These are phyloP conservation scores for Gossypium gossypioides DNA, from an alignment of 441 rosid genomes.

Conservation along the genomic window DNA sequence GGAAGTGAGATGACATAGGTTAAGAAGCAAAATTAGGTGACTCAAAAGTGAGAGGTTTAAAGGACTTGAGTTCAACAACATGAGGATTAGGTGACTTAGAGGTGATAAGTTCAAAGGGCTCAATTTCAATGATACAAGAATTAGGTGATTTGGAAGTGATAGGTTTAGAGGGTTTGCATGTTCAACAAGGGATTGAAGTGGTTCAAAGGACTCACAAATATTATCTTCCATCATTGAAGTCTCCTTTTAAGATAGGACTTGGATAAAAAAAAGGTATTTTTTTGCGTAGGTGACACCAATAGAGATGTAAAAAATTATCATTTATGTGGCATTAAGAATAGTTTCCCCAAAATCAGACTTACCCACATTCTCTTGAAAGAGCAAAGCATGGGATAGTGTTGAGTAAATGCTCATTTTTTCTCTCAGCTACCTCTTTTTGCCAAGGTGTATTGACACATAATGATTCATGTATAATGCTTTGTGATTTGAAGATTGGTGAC, in stretches of 20 bases:
- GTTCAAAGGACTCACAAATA: not conserved
- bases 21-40: not conserved
- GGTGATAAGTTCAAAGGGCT: not conserved
- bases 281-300: not conserved
- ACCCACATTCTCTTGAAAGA: not conserved
- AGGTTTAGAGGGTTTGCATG: not conserved
- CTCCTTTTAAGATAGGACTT: not conserved
- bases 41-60: not conserved
- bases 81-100: not conserved
- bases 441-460: not conserved
- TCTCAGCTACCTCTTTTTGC: not conserved
- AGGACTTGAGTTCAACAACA: not conserved
- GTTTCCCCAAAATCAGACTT: not conserved
- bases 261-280: not conserved
- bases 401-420: not conserved
- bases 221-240: not conserved
- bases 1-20: not conserved
- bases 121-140: not conserved
- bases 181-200: not conserved
- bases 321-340: not conserved
- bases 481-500: not conserved
- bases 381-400: not conserved
- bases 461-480: not conserved
- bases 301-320: not conserved
- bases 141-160: not conserved